These are phyloP conservation scores for Fragilariopsis cylindrus DNA, from an alignment of 108 stramenopile species.

Conservation along the genomic window DNA sequence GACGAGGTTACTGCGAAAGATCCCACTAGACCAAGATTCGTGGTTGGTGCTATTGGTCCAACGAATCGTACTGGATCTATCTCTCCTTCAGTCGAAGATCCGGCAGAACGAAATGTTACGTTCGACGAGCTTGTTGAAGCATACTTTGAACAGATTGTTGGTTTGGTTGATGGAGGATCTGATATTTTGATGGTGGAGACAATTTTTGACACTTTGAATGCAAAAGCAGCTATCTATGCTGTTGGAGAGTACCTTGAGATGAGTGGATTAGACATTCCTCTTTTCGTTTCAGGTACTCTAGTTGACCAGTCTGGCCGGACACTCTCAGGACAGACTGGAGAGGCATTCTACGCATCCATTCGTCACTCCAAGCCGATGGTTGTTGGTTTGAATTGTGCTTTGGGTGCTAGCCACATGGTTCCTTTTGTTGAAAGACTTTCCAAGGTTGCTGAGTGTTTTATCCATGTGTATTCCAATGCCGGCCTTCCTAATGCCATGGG, in stretches of 20 bases:
- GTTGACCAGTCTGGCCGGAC: conserved; percentile 96
- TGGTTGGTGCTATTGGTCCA: conserved; percentile 93
- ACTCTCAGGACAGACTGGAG: conserved; percentile 93
- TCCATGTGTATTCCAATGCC: conserved; percentile 77
- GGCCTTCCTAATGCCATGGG: conserved; percentile 93
- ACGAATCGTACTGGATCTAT: conserved; percentile 97
- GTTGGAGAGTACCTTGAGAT: conserved; percentile 89
- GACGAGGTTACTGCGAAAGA: conserved; percentile 91
- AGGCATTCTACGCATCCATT: conserved; percentile 95
- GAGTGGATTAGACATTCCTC: conserved; percentile 84
- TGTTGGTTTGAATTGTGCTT: conserved; percentile 88
- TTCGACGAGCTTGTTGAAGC: conserved; percentile 96
- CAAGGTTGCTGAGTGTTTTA: conserved; percentile 73
- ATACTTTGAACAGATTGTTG: conserved; percentile 93
- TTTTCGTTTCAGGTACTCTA: conserved; percentile 95
- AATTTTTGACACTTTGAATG: conserved; percentile 95
- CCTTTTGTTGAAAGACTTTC: conserved; percentile 78
- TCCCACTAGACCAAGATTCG: conserved; percentile 93
- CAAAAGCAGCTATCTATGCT: conserved; percentile 94
- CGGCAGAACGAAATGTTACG: conserved; percentile 88
- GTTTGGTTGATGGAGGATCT: conserved; percentile 89
- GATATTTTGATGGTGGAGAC: conserved; percentile 97
- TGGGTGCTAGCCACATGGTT: conserved; percentile 84
- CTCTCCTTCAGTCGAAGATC: conserved; percentile 93
- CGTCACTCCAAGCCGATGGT: conserved; percentile 94